These are phyloP conservation scores for Claviceps pazoutovae DNA, from an alignment of 2,329 filamentous ascomycete species.

Conservation along the genomic window DNA sequence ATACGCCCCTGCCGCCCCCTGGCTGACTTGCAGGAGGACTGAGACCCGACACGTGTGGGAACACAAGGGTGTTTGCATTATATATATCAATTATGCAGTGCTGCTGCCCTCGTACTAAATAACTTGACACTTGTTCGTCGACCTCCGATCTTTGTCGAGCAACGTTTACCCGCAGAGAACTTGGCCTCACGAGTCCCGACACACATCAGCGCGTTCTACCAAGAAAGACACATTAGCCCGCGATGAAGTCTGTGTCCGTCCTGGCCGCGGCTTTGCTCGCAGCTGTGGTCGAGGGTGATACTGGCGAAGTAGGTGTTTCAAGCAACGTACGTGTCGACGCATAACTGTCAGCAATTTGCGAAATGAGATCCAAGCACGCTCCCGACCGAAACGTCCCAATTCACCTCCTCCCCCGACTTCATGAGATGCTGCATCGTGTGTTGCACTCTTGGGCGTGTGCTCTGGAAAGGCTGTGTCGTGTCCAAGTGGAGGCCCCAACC, in stretches of 20 bases:
- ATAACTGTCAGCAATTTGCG: neutral
- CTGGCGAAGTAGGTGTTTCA: neutral
- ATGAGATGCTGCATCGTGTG: neutral
- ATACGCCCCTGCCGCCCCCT: neutral
- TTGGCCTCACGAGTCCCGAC: neutral
- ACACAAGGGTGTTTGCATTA: too few species aligned
- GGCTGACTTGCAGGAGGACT: neutral
- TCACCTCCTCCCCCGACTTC: neutral
- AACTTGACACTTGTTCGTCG: too few species aligned
- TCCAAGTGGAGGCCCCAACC: neutral
- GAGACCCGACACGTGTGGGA: neutral
- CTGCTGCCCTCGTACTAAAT: too few species aligned
- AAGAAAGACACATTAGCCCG: neutral
- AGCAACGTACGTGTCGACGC: slow-evolving; percentile 1
- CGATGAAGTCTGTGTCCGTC: slow-evolving; percentile 22
- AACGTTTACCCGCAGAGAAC: neutral
- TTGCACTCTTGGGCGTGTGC: neutral
- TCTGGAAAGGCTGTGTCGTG: neutral
- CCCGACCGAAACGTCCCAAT: neutral
- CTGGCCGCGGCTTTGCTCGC: slow-evolving; percentile 19
- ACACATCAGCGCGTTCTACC: neutral
- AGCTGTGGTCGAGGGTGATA: slow-evolving; percentile 14
- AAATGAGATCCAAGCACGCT: neutral
- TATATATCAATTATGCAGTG: too few species aligned
- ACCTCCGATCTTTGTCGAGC: neutral